Base-by-base conservation (phyloP, 257 asterid genomes). In the Nemophila menziesii region DNA sequence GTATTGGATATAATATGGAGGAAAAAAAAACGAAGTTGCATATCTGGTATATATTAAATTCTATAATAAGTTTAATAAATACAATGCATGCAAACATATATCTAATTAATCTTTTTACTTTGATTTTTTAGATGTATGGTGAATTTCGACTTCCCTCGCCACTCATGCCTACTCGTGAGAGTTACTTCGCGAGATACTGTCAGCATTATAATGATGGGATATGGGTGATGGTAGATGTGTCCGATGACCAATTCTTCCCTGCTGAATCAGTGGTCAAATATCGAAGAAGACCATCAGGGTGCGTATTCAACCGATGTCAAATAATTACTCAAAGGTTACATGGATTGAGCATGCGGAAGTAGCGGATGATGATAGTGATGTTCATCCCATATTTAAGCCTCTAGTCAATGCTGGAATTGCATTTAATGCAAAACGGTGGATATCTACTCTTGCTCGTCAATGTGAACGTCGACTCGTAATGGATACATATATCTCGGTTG, bases 281-380 rank as follows among this genome's bases (percentile, higher is more conserved):
- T 15, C 53, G 68, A 15, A 67, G 58, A 46, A 64, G 73, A 55
- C 86, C 92, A 33, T 79, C 86, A 0, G 82, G 86, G 0, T 72
- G 82, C 27, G 23, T 79, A 60, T 79, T 29, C 57, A 69, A 48
- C 71, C 48, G 24, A 49, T 67, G 50, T 49, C 62, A 16, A 67
- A 60, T 46, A 77, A 66, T 17, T 39, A 42, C 52, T 58, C 82
- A 12, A 69, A 59, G 79, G 90, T 74, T 7, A 67, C 55, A 11
- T 79, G 92, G 92, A 55, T 76, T 8, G 92, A 79, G 38, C 80
- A 79, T 58, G 75, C 71, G 0, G 72, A 68, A 46, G 72, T 61
- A 10, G n/a, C n/a, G n/a, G n/a, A n/a, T n/a, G 55, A 63, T 10
- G 61, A 62, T 9, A 29, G 48, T 40, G 56, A 36, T 7, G 22